Base-by-base conservation (phyloP, 2,329 filamentous ascomycete genomes). In the Fusarium proliferatum region DNA sequence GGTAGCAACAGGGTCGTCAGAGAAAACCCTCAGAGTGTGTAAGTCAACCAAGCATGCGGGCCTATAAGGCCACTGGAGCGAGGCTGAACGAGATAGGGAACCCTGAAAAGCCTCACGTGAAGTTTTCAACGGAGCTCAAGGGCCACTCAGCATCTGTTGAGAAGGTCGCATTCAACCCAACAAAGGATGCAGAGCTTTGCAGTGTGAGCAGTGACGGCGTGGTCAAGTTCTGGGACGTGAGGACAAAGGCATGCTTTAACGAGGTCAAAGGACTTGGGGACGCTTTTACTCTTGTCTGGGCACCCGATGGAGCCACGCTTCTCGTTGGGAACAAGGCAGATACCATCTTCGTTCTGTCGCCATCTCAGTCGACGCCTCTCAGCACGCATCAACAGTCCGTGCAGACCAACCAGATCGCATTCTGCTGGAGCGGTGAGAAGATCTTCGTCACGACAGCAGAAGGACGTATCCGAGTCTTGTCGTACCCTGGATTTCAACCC, bases 211-310 rank as follows among this genome's bases (percentile, higher is more conserved):
- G 86, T 49, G 93, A 96, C 79, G 93, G 93, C 4, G 88, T 91
- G 38, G 90, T 93, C 69, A 90, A 92, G 79, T 90, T 96, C 76
- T 96, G 93, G 93, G 93, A 96, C 78, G 92, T 95, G 17, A 86
- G 93, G 76, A 92, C 88, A 66, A 94, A 93, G 79, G 87, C 88
- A 4, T 91, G 91, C 76, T 87, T 92, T 71, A 93, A 92, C 59
- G 91, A 94, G 80, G 87, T 94, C 43, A 91, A 89, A 74, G 88
- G 87, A 9, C 85, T 91, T 51, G 92, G 90, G 12, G 89, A 90
- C 72, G 90, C 93, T 7, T 91, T 93, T 75, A 92, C 91, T 16
- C 84, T 96, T 65, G 90, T 89, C 2, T 96, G 93, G 93, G 88
- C 88, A 38, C 93, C 93, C 1, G 89, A 93, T 76, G 93, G 93